Base-by-base conservation (phyloP, 1,139 yeast genomes). In the Pichia sp. region DNA sequence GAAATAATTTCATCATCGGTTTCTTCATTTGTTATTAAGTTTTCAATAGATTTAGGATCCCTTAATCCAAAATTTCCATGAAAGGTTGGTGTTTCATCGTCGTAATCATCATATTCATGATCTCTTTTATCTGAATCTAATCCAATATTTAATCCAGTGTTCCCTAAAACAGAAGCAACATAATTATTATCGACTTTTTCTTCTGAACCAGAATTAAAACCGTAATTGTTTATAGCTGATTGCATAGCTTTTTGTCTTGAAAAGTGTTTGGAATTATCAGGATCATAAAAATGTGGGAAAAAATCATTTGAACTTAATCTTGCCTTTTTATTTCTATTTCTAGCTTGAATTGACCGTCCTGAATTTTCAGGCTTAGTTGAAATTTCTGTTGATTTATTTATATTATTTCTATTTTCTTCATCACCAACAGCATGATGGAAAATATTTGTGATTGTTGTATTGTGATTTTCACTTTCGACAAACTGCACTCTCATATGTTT, bases 401-500 rank as follows among this genome's bases (percentile, higher is more conserved):
- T 16, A 16, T 16, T 16, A 16, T 16, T 16, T 36, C 27, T 28
- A 27, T 35, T 31, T 11, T 45, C 45, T 33, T 40, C 44, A n/a
- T 29, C 10, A 20, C n/a, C 32, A 6, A 12, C 22, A 2, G 33
- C 23, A 25, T 30, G 36, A 26, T 32, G 32, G 35, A 33, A 33
- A 35, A 30, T 39, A 25, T 24, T 30, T 4, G 46, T 40, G 5
- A 41, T 29, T 24, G 42, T 32, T 30, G 42, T 30, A 42, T 41
- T 46, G 9, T 32, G 43, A 12, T 29, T 32, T 37, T 50, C 54
- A 22, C 47, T 54, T 20, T 53, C 56, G 20, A 59, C 54, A 46
- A 58, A 59, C 11, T 51, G 49, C 1, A 45, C 65, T 47, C 97
- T 74, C 42, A 82, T 76, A 37, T 69, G 68, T 49, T 74, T 74